Conservation (phyloP, 2,329 filamentous ascomycete genomes). For the Venturia oleaginea region DNA sequence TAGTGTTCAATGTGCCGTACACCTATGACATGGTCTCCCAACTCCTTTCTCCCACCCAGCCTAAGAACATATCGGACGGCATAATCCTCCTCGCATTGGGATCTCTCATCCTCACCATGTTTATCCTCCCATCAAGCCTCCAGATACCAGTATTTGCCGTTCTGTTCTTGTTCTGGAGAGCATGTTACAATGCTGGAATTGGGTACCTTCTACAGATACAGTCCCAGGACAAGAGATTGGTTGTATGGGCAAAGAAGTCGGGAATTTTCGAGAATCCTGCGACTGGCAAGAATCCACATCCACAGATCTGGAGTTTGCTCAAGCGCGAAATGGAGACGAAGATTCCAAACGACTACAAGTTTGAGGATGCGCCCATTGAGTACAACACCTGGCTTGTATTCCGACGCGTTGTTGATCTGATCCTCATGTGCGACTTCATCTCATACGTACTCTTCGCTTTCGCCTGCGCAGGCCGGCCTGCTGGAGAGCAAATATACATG, state of each 20-base stretch:
- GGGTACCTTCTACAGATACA: slow-evolving; percentile 82
- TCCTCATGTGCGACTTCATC: slow-evolving; percentile 97
- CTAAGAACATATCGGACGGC: slow-evolving; percentile 86
- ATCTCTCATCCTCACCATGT: slow-evolving; percentile 65
- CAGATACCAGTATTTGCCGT: slow-evolving; percentile 71
- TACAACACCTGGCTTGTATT: slow-evolving; percentile 99
- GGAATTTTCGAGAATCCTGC: slow-evolving; percentile 77
- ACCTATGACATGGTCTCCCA: slow-evolving; percentile 99
- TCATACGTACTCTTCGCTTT: slow-evolving; percentile 95
- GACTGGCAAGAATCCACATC: slow-evolving; percentile 72
- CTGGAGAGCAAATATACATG: slow-evolving; percentile 60
- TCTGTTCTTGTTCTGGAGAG: slow-evolving; percentile 86
- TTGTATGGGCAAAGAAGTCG: slow-evolving; percentile 78
- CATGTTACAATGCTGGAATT: slow-evolving; percentile 88
- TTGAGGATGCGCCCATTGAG: slow-evolving; percentile 87
- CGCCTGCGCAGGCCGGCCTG: slow-evolving; percentile 69
- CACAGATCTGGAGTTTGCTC: slow-evolving; percentile 71
- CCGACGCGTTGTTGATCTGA: slow-evolving; percentile 87
- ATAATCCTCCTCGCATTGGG: slow-evolving; percentile 71
- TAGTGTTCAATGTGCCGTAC: slow-evolving; percentile 90
- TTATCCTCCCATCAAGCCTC: slow-evolving; percentile 57
- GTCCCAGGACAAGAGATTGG: slow-evolving; percentile 77
- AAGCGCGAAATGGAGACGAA: slow-evolving; percentile 91
- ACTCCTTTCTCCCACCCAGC: slow-evolving; percentile 84
- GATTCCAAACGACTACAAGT: slow-evolving; percentile 86